Evolutionary conservation across 768 basidiomycete species (phyloP).

Genomic region (Amanita thiersii): DNA sequence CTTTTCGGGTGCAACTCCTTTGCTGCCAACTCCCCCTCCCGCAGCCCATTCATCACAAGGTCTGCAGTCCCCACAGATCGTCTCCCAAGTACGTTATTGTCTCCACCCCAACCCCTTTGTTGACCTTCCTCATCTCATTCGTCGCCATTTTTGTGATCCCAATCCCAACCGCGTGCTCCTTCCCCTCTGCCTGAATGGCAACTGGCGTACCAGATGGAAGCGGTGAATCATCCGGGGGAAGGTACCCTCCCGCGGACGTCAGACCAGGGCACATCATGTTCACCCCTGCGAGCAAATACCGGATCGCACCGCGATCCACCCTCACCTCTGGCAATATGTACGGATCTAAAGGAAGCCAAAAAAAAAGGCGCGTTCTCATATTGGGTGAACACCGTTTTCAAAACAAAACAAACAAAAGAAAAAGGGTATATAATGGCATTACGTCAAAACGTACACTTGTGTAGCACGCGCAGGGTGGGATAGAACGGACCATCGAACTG

Average conservation of each 20-base stretch:
- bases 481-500: constrained; percentile 92
- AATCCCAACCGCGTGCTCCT: constrained; percentile 83
- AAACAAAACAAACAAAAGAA: too few relatives aligned
- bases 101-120: constrained; percentile 89
- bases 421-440: not conserved
- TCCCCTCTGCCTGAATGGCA: constrained; percentile 94
- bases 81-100: constrained; percentile 82
- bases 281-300: constrained; percentile 89
- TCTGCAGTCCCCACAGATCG: constrained; percentile 71
- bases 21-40: constrained; percentile 5
- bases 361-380: too few relatives aligned
- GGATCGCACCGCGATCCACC: constrained; percentile 95
- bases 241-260: constrained; percentile 83
- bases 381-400: too few relatives aligned
- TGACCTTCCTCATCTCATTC: constrained; percentile 84
- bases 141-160: constrained; percentile 77
- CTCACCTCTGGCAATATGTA: constrained; percentile 81
- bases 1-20: too few relatives aligned
- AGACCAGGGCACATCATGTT: constrained; percentile 98
- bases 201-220: constrained; percentile 71
- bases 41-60: constrained; percentile 34
- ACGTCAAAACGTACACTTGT: constrained; percentile 64
- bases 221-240: constrained; percentile 65
- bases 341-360: constrained; percentile 54
- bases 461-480: constrained; percentile 83